Evolutionary conservation across 2,329 filamentous ascomycete genomes (phyloP), one percentile per base, ranked within the genome.

Genomic region (Aspergillus sp.): DNA sequence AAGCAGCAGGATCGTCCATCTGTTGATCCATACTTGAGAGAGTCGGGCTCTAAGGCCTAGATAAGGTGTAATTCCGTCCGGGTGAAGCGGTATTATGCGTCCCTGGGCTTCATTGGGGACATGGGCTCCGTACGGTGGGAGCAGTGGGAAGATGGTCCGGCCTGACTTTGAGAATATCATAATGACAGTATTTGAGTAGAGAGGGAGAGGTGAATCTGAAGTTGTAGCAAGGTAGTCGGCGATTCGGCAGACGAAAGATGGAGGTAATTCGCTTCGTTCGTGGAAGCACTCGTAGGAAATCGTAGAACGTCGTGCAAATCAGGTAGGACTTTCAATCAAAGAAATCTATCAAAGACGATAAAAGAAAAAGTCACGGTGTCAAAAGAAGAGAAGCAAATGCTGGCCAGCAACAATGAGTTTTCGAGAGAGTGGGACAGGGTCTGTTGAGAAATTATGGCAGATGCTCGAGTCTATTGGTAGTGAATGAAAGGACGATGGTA

Each of bases 11-110:
- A 97, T 76, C 33, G 93, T 97, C 93, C 93, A 98, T 68, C 88
- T 82, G 74, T 98, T 97, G 72, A 98, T 83, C 90, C 91, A 96
- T 67, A 94, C 79, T 74, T 98, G 93, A 41, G 93, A 97, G 58
- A 97, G 78, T 59, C 90, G 85, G 58, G 91, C 85, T 60, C 83
- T 82, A 61, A 96, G 82, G 58, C 90, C 90, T 51, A 98, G 86
- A 67, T 97, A 97, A 49, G 93, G 91, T 51, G 90, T 96, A 61
- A 86, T 78, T 62, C 81, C 81, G 66, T 81, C 78, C 51, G 86
- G 83, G 64, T 81, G 77, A 61, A 75, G 68, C 68, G 77, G 74
- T 70, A 76, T 76, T 67, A 77, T 67, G 44, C 61, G 63, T 61
- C 73, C 73, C 65, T 76, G 73, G 52, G 70, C 64, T 64, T 70